Base-by-base conservation (phyloP, 371 early-diverging fungal species). In the Mortierella sp. region DNA sequence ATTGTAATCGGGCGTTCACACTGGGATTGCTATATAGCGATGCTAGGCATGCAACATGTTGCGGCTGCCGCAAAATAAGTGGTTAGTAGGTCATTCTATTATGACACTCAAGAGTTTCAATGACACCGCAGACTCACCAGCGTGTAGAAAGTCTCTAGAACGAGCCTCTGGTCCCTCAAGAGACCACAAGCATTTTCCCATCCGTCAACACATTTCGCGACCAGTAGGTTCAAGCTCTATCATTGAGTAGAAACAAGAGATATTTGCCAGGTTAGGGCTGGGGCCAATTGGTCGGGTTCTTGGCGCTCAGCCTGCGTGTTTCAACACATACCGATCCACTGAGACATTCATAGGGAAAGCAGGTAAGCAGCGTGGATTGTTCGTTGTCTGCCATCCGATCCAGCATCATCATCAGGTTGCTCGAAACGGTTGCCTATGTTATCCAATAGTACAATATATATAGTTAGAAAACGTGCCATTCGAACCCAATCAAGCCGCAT, bases 111-210 rank as follows among this genome's bases (percentile, higher is more conserved):
- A 26, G 4, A 10, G 40, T 10, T 0, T 8, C 24, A 51, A 0
- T n/a, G 5, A 6, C 24, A 43, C 13, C 21, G 2, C 50, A 9
- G 3, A 3, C 51, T 71, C 77, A 86, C 86, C 82, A 79, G 75
- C 0, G 86, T 34, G 37, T 86, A 86, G n/a, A 86, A 82, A 5
- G 82, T 77, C 9, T 82, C 86, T 9, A 86, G 44, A 1, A 82
- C 78, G 8, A 86, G 48, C 3, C 69, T 54, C 37, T 76, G 75
- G 19, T 82, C 78, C 21, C 48, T 69, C 43, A 86, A 34, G 21
- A 82, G 69, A 5, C 70, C 70, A 19, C 79, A 79, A 16, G 72
- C 74, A 40, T 53, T n/a, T 50, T 75, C 70, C 86, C 86, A 86
- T 13, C 69, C 77, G 11, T 81, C 77, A 2, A 48, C 64, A 34